Evolutionary conservation across 208 protist species (phyloP).

Genomic region (Vickermania spadyakhi): DNA sequence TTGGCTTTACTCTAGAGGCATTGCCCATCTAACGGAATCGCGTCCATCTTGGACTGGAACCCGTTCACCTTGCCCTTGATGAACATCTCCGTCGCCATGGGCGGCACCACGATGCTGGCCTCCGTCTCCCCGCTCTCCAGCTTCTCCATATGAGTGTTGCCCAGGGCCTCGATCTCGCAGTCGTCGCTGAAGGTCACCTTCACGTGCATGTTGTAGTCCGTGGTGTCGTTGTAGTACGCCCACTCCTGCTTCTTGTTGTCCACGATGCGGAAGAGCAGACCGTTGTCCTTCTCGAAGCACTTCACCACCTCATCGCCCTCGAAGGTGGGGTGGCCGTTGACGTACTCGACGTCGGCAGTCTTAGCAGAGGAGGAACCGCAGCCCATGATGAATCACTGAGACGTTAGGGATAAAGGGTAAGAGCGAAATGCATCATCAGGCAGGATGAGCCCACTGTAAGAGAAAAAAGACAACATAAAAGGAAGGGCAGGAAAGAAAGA

Average conservation of each 20-base stretch:
- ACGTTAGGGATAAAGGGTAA: conserved; percentile 7
- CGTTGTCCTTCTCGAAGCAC: conserved; percentile 49
- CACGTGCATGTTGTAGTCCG: conserved; percentile 60
- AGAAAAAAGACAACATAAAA: not conserved
- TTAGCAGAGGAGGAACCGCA: conserved; percentile 11
- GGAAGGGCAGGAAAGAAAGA: not conserved
- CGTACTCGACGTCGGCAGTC: conserved; percentile 4
- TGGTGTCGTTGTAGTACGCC: conserved; percentile 79
- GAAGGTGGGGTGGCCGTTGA: conserved; percentile 18
- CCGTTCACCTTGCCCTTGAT: conserved; percentile 53
- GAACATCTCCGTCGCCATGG: conserved; percentile 39
- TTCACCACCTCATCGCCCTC: conserved; percentile 15
- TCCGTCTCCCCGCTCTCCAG: conserved; percentile 23
- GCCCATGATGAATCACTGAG: conserved; percentile 10
- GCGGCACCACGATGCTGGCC: conserved; percentile 47
- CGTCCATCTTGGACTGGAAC: conserved; percentile 40
- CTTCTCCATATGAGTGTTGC: conserved; percentile 30
- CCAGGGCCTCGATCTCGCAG: conserved; percentile 39
- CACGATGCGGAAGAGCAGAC: conserved; percentile 68
- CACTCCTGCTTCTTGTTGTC: conserved; percentile 31
- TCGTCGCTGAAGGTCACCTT: conserved; percentile 43
- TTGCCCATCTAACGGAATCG: conserved; percentile 30
- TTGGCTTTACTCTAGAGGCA: no score
- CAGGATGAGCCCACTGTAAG: not conserved
- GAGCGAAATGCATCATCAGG: conserved; percentile 2